Conservation (phyloP, 768 basidiomycete genomes). For the Termitomyces sp. region DNA sequence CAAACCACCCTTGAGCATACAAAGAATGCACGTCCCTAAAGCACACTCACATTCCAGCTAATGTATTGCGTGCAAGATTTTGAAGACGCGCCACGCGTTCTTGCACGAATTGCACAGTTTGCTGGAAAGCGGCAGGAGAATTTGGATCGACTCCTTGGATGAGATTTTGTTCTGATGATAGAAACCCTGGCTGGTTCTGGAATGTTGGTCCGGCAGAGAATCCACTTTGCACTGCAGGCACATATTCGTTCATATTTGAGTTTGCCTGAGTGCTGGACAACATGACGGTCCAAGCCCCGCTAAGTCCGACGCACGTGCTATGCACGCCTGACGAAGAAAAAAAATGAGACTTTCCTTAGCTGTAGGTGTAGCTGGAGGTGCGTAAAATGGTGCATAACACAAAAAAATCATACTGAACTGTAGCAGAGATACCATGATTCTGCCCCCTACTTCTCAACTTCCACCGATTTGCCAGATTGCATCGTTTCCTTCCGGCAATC, state of each 20-base stretch:
- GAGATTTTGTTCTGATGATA: conserved; percentile 16
- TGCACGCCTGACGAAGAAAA: background rate
- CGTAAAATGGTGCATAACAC: background rate
- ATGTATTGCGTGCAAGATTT: conserved; percentile 38
- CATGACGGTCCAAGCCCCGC: background rate
- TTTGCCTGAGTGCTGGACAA: conserved; percentile 9
- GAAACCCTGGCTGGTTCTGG: conserved; percentile 7
- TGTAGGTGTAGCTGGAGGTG: background rate
- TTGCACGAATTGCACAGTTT: conserved; percentile 42
- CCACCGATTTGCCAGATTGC: conserved; percentile 45
- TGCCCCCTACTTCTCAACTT: conserved; percentile 46
- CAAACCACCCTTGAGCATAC: background rate
- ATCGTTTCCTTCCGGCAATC: conserved; percentile 23
- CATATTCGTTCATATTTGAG: background rate
- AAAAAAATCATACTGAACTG: background rate
- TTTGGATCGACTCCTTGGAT: conserved; percentile 43
- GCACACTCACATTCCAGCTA: conserved; percentile 47
- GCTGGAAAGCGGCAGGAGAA: conserved; percentile 57
- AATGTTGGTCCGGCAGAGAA: conserved; percentile 7
- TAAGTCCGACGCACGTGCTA: background rate
- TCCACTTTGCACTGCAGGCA: background rate
- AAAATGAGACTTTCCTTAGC: background rate
- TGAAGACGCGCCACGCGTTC: conserved; percentile 46
- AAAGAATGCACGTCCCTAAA: background rate
- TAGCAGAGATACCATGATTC: conserved; percentile 1